These are phyloP conservation scores for Leishmania arabica DNA, from an alignment of 208 protist genomes.

Conservation along the genomic window DNA sequence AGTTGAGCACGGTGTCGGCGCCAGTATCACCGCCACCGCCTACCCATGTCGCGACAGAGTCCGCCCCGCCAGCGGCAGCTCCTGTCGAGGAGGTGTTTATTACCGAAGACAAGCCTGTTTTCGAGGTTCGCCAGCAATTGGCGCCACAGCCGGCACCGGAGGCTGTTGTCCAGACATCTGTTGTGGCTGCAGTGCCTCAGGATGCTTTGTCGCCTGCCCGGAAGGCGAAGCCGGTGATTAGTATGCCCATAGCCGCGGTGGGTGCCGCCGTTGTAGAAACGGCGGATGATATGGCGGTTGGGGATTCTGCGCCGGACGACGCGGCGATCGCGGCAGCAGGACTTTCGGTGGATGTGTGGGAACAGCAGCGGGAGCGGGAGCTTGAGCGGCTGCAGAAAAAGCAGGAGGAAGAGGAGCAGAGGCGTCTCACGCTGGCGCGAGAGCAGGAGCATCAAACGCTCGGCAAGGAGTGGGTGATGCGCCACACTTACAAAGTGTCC, in stretches of 20 bases:
- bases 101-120: conserved; percentile 55
- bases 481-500: not conserved
- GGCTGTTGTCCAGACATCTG: conserved; percentile 11
- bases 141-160: conserved; percentile 9
- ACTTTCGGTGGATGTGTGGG: conserved; percentile 83
- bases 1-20: not conserved
- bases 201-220: not conserved
- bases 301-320: not conserved
- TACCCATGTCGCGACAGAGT: not conserved
- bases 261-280: conserved; percentile 1
- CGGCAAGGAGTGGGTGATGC: conserved; percentile 66
- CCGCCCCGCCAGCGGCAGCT: not conserved
- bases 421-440: conserved; percentile 36
- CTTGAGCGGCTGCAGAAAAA: conserved; percentile 62
- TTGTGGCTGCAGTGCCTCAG: not conserved
- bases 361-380: conserved; percentile 83
- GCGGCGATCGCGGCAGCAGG: not conserved
- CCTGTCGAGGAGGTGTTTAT: conserved; percentile 41
- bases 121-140: conserved; percentile 29
- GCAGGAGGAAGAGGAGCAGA: conserved; percentile 64
- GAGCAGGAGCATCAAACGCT: conserved; percentile 70
- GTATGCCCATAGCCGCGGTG: conserved; percentile 30
- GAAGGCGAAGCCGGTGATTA: conserved; percentile 22
- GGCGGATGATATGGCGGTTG: not conserved
- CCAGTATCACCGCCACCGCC: not conserved